Conservation (phyloP, 2,329 filamentous ascomycete species). For the Colletotrichum siamense region DNA sequence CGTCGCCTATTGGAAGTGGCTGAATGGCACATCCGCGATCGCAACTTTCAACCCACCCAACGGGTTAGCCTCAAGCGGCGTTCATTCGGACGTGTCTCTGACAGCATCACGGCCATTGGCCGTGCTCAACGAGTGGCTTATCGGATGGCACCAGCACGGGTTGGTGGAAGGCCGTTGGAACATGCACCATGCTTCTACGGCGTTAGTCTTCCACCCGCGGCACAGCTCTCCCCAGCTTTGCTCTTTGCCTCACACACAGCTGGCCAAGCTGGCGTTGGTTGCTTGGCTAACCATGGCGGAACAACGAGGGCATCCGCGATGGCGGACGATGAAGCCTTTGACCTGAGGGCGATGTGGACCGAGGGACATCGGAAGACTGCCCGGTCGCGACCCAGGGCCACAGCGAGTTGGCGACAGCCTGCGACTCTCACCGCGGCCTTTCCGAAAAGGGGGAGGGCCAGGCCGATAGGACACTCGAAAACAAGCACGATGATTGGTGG, state of each 20-base stretch:
- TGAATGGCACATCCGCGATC: neutral
- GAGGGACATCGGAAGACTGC: neutral
- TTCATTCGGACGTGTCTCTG: conserved; percentile 8
- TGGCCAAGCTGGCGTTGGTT: conserved; percentile 9
- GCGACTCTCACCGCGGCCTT: conserved; percentile 14
- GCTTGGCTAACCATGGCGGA: conserved; percentile 11
- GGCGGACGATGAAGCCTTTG: neutral
- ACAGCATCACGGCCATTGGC: conserved; percentile 15
- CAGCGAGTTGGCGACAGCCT: neutral
- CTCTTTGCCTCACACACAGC: neutral
- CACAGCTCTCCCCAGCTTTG: conserved; percentile 12
- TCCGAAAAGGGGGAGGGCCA: conserved; percentile 20
- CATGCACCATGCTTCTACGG: conserved; percentile 22
- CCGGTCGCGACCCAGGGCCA: neutral
- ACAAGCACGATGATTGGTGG: conserved; percentile 12
- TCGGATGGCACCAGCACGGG: conserved; percentile 14
- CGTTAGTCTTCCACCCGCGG: conserved; percentile 1
- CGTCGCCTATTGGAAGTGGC: conserved; percentile 3
- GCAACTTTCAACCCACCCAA: neutral
- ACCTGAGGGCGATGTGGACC: neutral
- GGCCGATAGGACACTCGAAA: conserved; percentile 2
- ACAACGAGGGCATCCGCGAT: neutral
- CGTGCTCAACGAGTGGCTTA: conserved; percentile 9
- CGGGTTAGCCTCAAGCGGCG: conserved; percentile 9
- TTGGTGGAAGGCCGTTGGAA: conserved; percentile 23